Percentiles rank a stretch among this genome's conserved stretches.
Conservation (phyloP, 495 filamentous ascomycete species). For the Corynascus novoguineensis region DNA sequence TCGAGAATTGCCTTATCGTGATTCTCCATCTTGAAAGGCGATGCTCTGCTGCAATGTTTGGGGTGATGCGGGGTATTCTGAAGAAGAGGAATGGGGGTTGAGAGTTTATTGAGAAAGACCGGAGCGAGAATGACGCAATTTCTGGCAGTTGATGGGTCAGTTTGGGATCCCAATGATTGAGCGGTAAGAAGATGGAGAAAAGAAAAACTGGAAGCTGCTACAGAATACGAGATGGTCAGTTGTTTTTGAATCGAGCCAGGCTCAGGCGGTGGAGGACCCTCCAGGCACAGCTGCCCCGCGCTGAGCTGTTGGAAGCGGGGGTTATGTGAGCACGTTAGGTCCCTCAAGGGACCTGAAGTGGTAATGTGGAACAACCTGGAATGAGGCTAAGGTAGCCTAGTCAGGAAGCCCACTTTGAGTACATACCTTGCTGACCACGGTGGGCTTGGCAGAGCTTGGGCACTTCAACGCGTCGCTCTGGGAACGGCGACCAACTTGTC, state of each 20-base stretch:
- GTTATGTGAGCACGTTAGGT: not conserved
- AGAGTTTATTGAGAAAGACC: not conserved
- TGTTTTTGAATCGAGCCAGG: not conserved
- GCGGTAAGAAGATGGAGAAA: not conserved
- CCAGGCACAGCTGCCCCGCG: not conserved
- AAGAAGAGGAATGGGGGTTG: not conserved
- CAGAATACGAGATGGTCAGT: not conserved
- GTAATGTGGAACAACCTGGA: not conserved
- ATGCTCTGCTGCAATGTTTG: not conserved
- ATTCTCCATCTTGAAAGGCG: slow-evolving; percentile 11
- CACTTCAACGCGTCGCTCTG: not conserved
- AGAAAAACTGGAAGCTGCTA: not conserved
- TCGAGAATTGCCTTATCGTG: slow-evolving; percentile 45
- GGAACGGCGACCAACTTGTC: slow-evolving; percentile 1
- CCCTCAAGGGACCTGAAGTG: not conserved
- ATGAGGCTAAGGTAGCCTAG: not conserved
- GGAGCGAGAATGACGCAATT: not conserved
- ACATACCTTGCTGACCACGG: not conserved
- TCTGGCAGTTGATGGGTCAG: not conserved
- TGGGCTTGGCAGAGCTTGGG: not conserved
- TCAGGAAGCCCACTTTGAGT: not conserved
- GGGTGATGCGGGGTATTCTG: slow-evolving; percentile 7
- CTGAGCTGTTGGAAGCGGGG: not conserved
- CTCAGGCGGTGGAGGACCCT: not conserved
- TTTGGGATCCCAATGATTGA: not conserved